A percentile compares a stretch with the other conserved stretches of the same genome.
Evolutionary conservation across 352 stramenopile genomes (phyloP).

Genomic region (Globisporangium paddicum): DNA sequence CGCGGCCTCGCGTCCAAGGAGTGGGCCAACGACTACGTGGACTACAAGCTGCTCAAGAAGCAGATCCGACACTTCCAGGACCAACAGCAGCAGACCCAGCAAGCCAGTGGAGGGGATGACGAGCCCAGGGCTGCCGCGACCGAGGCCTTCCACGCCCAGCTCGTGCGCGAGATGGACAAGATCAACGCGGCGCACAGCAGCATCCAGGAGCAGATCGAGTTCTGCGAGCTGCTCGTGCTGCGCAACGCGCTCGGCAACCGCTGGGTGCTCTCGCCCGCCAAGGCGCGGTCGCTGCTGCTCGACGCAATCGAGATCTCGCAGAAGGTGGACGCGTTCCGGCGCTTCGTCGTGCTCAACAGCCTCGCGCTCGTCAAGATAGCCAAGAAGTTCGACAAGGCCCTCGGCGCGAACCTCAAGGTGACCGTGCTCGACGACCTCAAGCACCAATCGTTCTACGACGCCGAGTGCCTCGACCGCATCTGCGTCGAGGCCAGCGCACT

Average conservation of each 20-base stretch:
- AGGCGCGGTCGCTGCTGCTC: slow-evolving; percentile 46
- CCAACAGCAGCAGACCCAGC: no score
- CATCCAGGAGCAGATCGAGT: slow-evolving; percentile 49
- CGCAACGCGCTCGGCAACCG: slow-evolving; percentile 38
- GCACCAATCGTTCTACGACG: slow-evolving; percentile 61
- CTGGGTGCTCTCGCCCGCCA: slow-evolving; percentile 52
- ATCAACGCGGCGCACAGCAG: slow-evolving; percentile 52
- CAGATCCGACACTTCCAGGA: no score
- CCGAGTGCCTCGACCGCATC: slow-evolving; percentile 44
- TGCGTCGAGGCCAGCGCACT: slow-evolving; percentile 41
- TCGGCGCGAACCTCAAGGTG: slow-evolving; percentile 24
- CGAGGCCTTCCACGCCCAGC: slow-evolving; percentile 23
- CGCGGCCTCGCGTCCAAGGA: slow-evolving; percentile 50
- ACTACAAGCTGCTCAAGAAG: slow-evolving; percentile 81
- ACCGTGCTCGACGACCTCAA: slow-evolving; percentile 51
- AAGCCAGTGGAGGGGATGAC: no score
- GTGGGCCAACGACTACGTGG: slow-evolving; percentile 66
- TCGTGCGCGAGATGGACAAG: slow-evolving; percentile 48
- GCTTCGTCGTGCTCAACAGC: slow-evolving; percentile 76
- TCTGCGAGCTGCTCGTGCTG: slow-evolving; percentile 30
- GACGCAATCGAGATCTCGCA: slow-evolving; percentile 58
- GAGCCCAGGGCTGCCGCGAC: background rate
- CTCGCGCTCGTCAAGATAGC: slow-evolving; percentile 77
- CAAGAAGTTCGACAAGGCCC: slow-evolving; percentile 79
- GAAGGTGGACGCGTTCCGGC: slow-evolving; percentile 63